Evolutionary conservation across 345 rosid species (phyloP), one percentile per base, ranked within the genome.

Genomic region (Corchorus capsularis): DNA sequence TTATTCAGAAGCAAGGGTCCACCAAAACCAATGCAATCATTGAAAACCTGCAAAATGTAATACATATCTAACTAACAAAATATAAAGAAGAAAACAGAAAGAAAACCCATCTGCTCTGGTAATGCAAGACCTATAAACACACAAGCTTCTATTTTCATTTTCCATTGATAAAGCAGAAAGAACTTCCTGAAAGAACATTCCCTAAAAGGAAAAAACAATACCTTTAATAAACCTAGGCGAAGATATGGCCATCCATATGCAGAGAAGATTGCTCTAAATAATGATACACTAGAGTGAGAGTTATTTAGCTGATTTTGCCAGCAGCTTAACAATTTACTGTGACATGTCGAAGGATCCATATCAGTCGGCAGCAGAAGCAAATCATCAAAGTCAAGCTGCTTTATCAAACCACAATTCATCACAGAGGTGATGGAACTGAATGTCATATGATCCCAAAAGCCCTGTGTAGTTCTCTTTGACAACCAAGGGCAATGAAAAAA

Each of bases 181-280:
- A 46, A 46, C 71, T 67, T 20, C 55, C 37, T 13, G 39, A 68
- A 19, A 59, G 17, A 41, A 37, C 63, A 56, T 4, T 56, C 35
- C 46, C 35, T 52, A 57, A 14, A 59, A n/a, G n/a, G 35, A 45
- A 72, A 2, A 43, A 22, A 53, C 41, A 50, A 77, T 84, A 93
- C 98, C 98, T 91, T 94, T 52, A 94, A 63, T 54, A 94, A 61
- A 79, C 98, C 98, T 45, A 94, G 90, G 66, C 88, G 76, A 77
- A 93, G 74, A 80, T 93, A 94, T 19, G 91, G 87, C 94, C 91
- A 90, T 54, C 98, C 97, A 78, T 93, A 90, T n/a, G 93, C 95
- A 78, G 75, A 77, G 78, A 77, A 88, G n/a, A 94, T 91, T 76
- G 95, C 92, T 85, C 84, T 87, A 55, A 93, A 73, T 63, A 94